Evolutionary conservation across 192 early-diverging fungal genomes (phyloP).

Genomic region (Podila horticola): DNA sequence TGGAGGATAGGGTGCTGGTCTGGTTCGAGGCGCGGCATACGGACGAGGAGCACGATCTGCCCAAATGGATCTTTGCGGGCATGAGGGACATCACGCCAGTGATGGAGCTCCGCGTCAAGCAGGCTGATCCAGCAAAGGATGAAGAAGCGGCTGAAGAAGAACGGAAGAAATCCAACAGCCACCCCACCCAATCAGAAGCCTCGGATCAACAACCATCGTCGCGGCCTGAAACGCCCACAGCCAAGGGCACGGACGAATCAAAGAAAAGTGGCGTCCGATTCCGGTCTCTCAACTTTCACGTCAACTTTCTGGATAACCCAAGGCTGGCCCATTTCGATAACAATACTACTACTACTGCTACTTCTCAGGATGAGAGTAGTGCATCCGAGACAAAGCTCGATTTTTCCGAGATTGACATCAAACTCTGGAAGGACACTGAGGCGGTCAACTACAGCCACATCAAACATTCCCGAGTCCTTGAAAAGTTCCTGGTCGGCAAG

Average conservation of each 20-base stretch:
- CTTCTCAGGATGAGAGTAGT: too few relatives aligned
- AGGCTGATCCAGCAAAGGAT: not conserved
- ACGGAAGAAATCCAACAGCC: not conserved
- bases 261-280: too few relatives aligned
- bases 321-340: too few relatives aligned
- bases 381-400: not conserved
- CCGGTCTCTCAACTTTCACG: too few relatives aligned
- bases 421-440: not conserved
- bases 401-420: not conserved
- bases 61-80: not conserved
- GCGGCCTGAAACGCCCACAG: too few relatives aligned
- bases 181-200: not conserved
- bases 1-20: not conserved
- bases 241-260: too few relatives aligned
- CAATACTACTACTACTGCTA: too few relatives aligned
- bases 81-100: not conserved
- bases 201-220: too few relatives aligned
- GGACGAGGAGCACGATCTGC: not conserved
- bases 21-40: not conserved
- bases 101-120: not conserved
- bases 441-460: not conserved
- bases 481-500: not conserved
- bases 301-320: too few relatives aligned
- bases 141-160: not conserved
- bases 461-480: not conserved